Evolutionary conservation across 768 basidiomycete genomes (phyloP), one percentile per base, ranked within the genome.

Genomic region (Mycena chlorophos): DNA sequence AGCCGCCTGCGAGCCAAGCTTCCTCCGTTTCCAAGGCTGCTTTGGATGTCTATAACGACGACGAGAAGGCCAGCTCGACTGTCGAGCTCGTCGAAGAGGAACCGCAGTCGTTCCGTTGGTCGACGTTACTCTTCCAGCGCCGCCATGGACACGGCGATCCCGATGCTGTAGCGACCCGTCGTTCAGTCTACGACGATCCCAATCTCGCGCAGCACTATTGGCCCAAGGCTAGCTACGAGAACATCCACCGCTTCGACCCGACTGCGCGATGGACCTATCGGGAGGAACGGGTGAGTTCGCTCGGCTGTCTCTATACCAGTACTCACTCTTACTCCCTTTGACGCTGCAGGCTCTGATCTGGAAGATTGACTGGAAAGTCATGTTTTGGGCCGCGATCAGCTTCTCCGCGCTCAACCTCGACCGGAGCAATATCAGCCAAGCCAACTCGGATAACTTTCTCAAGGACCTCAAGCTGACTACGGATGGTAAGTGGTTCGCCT

Each of bases 331-430:
- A 48, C 56, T 29, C 56, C 4, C 34, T 12, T n/a, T 10, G 20
- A 6, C 27, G 52, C 16, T 27, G 29, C 51, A 83, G 79, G 73
- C 71, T 12, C 65, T 84, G 10, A 64, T 83, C 23, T 71, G 83
- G 40, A 84, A 82, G 60, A 74, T 84, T 27, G 84, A 87, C 61
- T 84, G 80, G 78, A 84, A 76, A 56, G 78, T 87, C 37, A 80
- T 86, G 79, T 52, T 79, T 3, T 79, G 78, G 74, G 78, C 81
- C 19, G 76, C 78, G 4, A 71, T 84, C 55, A 78, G 78, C 64
- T 87, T 86, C 60, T 79, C 81, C 2, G 81, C 82, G 0, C 70
- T 84, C 50, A 82, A 82, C 57, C 55, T 83, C 27, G 83, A 84
- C 60, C 72, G 83, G 48, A 69, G 63, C 42, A 86, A 86, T 57